Evolutionary conservation across 352 stramenopile genomes (phyloP).

Genomic region (Pythium insidiosum): DNA sequence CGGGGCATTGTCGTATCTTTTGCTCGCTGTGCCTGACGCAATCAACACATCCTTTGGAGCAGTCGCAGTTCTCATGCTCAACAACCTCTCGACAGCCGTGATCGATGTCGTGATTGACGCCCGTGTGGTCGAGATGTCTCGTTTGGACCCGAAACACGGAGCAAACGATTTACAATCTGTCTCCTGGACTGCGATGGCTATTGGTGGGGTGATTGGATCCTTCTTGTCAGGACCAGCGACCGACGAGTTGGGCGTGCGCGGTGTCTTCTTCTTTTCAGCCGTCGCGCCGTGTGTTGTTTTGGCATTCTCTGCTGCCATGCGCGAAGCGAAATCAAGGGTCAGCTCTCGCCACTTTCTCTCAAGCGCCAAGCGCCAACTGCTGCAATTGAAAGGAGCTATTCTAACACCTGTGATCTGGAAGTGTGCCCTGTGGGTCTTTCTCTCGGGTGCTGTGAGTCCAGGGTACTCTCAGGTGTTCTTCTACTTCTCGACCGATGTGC

Average conservation of each 20-base stretch:
- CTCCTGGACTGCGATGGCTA: constrained; percentile 90
- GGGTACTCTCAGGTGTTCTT: constrained; percentile 93
- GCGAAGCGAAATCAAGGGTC: constrained; percentile 59
- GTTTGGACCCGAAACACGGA: constrained; percentile 74
- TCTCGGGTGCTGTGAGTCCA: constrained; percentile 90
- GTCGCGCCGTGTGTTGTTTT: constrained; percentile 87
- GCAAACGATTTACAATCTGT: constrained; percentile 92
- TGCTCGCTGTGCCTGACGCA: constrained; percentile 38
- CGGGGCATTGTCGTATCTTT: constrained; percentile 45
- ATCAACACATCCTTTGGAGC: constrained; percentile 50
- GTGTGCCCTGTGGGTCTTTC: constrained; percentile 94
- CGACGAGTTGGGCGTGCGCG: constrained; percentile 84
- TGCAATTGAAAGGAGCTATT: constrained; percentile 72
- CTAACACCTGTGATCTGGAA: constrained; percentile 90
- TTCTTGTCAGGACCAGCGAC: constrained; percentile 90
- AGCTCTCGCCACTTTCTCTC: constrained; percentile 37
- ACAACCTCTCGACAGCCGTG: constrained; percentile 86
- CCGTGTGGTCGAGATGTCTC: constrained; percentile 93
- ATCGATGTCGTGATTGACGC: constrained; percentile 96
- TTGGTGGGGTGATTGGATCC: constrained; percentile 90
- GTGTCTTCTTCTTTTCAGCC: constrained; percentile 91
- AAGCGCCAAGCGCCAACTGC: constrained; percentile 41
- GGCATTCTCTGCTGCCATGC: constrained; percentile 82
- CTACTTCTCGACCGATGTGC: constrained; percentile 94
- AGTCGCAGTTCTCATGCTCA: constrained; percentile 63